These are phyloP conservation scores for Jamesozyma lodderae DNA, from an alignment of 805 yeast genomes.

Conservation along the genomic window DNA sequence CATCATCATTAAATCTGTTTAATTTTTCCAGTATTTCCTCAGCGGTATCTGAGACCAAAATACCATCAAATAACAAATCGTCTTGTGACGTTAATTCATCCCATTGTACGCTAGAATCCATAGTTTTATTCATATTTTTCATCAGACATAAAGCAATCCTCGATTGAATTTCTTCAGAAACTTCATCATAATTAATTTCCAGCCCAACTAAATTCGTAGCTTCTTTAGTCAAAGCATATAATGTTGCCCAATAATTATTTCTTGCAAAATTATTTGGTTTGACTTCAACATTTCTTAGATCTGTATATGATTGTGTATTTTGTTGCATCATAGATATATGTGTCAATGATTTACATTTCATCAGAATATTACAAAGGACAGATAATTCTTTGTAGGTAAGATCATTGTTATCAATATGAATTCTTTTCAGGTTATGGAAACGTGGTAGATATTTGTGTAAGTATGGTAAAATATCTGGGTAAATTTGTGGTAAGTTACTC, in stretches of 20 bases:
- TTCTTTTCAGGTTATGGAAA: slow-evolving; percentile 50
- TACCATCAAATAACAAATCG: slow-evolving; percentile 69
- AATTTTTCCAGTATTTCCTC: slow-evolving; percentile 46
- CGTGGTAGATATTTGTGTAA: slow-evolving; percentile 59
- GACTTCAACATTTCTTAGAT: not conserved
- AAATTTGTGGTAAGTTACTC: slow-evolving; percentile 56
- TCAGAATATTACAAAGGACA: slow-evolving; percentile 57
- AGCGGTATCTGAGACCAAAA: slow-evolving; percentile 62
- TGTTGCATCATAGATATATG: slow-evolving; percentile 62
- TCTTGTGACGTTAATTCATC: slow-evolving; percentile 35
- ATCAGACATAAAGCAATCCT: slow-evolving; percentile 71
- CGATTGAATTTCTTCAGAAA: slow-evolving; percentile 56
- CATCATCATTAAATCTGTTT: not conserved
- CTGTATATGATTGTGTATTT: not conserved
- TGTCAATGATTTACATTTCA: slow-evolving; percentile 57
- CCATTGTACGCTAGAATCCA: slow-evolving; percentile 30
- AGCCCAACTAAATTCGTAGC: slow-evolving; percentile 54
- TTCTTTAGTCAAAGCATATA: slow-evolving; percentile 58
- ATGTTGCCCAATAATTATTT: slow-evolving; percentile 50
- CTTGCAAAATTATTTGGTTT: slow-evolving; percentile 32
- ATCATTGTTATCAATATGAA: slow-evolving; percentile 64
- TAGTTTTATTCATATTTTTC: slow-evolving; percentile 67
- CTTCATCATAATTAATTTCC: slow-evolving; percentile 54
- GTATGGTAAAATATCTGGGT: slow-evolving; percentile 51
- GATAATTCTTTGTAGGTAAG: slow-evolving; percentile 48